A percentile compares a stretch with the other conserved stretches of the same genome.
Conservation (phyloP, 1,139 yeast genomes). For the Lodderomyces jiufengensis region DNA sequence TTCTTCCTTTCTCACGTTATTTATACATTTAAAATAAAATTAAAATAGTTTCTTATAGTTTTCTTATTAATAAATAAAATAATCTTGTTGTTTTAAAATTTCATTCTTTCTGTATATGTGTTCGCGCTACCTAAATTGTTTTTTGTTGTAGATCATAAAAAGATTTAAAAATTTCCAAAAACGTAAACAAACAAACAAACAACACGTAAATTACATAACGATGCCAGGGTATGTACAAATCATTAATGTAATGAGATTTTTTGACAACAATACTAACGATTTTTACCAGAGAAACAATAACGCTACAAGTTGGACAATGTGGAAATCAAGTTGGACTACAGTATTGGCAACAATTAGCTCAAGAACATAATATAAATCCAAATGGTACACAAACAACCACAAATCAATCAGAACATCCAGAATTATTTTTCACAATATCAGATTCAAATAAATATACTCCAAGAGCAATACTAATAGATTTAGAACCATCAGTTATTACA, state of each 20-base stretch:
- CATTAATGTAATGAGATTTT: no score
- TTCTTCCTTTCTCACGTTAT: no score
- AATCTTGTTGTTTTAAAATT: no score
- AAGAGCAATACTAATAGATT: constrained; percentile 75
- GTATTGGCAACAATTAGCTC: constrained; percentile 87
- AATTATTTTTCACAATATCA: constrained; percentile 75
- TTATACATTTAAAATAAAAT: no score
- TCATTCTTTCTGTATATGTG: no score
- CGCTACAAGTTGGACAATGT: constrained; percentile 73
- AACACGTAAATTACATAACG: constrained; percentile 3
- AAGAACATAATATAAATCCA: constrained; percentile 77
- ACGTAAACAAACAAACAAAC: constrained; percentile 3
- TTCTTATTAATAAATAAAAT: no score
- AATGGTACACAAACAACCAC: constrained; percentile 56
- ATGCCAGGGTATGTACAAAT: constrained; percentile 30
- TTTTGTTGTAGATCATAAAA: no score
- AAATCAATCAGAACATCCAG: constrained; percentile 69
- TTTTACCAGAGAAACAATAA: constrained; percentile 42
- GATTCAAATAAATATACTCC: constrained; percentile 80
- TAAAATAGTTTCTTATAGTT: no score
- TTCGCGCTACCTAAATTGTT: no score
- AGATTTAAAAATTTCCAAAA: no score
- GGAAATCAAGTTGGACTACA: constrained; percentile 94
- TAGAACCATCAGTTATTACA: constrained; percentile 86
- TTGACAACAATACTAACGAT: constrained; percentile 28